Conservation (phyloP, 495 filamentous ascomycete genomes). For the Sphaerosporella brunnea region DNA sequence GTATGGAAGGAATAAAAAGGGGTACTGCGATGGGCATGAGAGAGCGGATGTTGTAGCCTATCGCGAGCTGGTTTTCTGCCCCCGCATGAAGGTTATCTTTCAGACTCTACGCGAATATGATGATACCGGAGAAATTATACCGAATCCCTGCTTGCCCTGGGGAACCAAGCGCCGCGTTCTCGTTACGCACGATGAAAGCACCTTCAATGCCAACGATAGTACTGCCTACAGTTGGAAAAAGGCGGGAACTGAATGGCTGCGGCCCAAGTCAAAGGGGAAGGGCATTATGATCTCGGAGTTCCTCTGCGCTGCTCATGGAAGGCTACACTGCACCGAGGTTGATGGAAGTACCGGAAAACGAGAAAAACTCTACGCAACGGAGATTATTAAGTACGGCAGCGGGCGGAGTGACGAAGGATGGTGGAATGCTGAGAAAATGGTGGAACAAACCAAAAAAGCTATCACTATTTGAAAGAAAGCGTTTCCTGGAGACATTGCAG, state of each 20-base stretch:
- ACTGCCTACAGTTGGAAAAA: slow-evolving; percentile 2
- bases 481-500: background rate
- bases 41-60: slow-evolving; percentile 1
- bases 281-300: slow-evolving; percentile 11
- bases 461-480: slow-evolving; percentile 7
- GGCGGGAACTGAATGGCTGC: slow-evolving; percentile 2
- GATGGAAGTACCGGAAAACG: background rate
- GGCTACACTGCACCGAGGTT: background rate
- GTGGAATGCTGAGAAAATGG: too few species aligned
- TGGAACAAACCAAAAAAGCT: slow-evolving; percentile 1
- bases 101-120: background rate
- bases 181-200: slow-evolving; percentile 10
- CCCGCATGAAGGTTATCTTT: background rate
- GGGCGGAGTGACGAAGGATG: too few species aligned
- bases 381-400: background rate
- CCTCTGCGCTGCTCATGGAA: slow-evolving; percentile 1
- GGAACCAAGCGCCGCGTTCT: background rate
- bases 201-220: slow-evolving; percentile 6
- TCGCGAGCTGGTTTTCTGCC: background rate
- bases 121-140: background rate
- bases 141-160: background rate
- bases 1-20: background rate
- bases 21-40: slow-evolving; percentile 5
- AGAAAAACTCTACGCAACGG: background rate
- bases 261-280: slow-evolving; percentile 4